Percentiles rank a stretch among this genome's conserved stretches.
Evolutionary conservation across 177 flowering plant genomes (phyloP).

Genomic region (Telopea speciosissima): DNA sequence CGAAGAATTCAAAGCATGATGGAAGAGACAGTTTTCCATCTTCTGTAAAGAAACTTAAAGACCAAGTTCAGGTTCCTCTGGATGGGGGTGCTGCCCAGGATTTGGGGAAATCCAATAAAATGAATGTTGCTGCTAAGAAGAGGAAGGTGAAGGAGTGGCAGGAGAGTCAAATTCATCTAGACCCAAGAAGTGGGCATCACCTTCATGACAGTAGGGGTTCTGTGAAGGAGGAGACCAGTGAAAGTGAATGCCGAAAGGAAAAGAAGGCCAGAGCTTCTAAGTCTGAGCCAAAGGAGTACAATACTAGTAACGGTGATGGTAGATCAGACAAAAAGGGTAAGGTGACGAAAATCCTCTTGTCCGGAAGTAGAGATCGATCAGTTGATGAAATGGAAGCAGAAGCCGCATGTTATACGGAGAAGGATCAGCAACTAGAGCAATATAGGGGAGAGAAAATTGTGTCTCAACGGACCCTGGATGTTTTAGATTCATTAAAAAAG

Average conservation of each 20-base stretch:
- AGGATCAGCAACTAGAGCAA: constrained; percentile 23
- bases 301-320: constrained; percentile 22
- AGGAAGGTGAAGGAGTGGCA: constrained; percentile 44
- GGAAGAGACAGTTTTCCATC: constrained; percentile 13
- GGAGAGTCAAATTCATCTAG: constrained; percentile 22
- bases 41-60: constrained; percentile 28
- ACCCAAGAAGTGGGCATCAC: constrained; percentile 10
- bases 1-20: constrained; percentile 26
- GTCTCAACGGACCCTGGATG: constrained; percentile 35
- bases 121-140: constrained; percentile 34
- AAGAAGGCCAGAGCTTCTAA: constrained; percentile 28
- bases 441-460: constrained; percentile 20
- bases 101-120: constrained; percentile 14
- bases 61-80: constrained; percentile 18
- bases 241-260: constrained; percentile 25
- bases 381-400: constrained; percentile 23
- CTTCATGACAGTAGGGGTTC: constrained; percentile 12
- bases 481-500: constrained; percentile 38
- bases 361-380: constrained; percentile 17
- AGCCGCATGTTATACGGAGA: constrained; percentile 12
- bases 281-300: constrained; percentile 23
- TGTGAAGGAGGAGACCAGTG: constrained; percentile 27
- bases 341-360: constrained; percentile 13
- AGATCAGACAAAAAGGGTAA: constrained; percentile 22
- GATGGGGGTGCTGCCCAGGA: constrained; percentile 22